A percentile compares a stretch with the other conserved stretches of the same genome.
Evolutionary conservation across 2,329 filamentous ascomycete species (phyloP).

Genomic region (Beauveria rudraprayagi): DNA sequence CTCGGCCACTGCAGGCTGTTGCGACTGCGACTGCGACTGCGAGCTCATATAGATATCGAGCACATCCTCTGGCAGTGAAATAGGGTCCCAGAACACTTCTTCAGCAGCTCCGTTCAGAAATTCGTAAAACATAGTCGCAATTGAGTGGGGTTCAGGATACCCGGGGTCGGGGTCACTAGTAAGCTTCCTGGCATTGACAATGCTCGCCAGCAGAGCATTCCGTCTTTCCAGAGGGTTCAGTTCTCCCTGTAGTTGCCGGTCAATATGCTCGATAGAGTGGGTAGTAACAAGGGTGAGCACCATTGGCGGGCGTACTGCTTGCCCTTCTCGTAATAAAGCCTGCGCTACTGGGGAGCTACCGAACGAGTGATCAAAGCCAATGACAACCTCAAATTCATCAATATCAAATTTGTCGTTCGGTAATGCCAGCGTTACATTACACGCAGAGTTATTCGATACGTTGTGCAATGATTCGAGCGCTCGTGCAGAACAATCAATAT

Average conservation of each 20-base stretch:
- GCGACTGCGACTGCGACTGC: conserved; percentile 28
- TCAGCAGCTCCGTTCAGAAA: conserved; percentile 33
- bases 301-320: conserved; percentile 29
- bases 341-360: conserved; percentile 26
- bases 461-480: conserved; percentile 21
- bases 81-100: conserved; percentile 37
- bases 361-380: conserved; percentile 47
- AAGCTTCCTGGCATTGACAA: conserved; percentile 28
- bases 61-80: conserved; percentile 38
- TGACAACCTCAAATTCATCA: conserved; percentile 39
- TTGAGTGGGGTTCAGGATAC: conserved; percentile 35
- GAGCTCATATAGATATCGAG: conserved; percentile 39
- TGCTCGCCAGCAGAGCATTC: conserved; percentile 33
- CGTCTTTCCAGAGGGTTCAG: conserved; percentile 36
- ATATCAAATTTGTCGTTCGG: conserved; percentile 31
- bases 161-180: conserved; percentile 33
- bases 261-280: conserved; percentile 49
- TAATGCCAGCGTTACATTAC: conserved; percentile 35
- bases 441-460: conserved; percentile 24
- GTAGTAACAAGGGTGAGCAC: conserved; percentile 41
- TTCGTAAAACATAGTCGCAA: conserved; percentile 39
- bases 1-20: conserved; percentile 18
- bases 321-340: conserved; percentile 13
- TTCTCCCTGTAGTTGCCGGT: conserved; percentile 32
- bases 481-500: conserved; percentile 27